Conservation (phyloP, 2,329 filamentous ascomycete species). For the Alternaria longipes region DNA sequence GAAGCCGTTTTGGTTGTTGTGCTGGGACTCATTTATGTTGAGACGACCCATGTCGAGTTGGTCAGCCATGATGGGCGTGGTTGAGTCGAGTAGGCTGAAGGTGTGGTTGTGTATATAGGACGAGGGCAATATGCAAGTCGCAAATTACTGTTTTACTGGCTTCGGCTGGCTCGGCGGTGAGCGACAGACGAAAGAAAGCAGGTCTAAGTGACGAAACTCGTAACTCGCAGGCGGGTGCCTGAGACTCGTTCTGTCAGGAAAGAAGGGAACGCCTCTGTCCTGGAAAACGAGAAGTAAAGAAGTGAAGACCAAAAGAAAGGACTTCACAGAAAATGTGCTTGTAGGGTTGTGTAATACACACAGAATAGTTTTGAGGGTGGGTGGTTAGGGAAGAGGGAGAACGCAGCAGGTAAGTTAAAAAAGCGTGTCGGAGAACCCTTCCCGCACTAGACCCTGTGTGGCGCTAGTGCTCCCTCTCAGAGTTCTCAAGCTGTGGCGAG, state of each 20-base stretch:
- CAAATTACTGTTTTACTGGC: constrained; percentile 32
- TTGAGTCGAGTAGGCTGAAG: constrained; percentile 14
- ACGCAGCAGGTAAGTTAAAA: constrained; percentile 29
- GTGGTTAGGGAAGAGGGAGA: constrained; percentile 35
- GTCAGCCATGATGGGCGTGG: constrained; percentile 50
- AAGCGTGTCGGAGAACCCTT: constrained; percentile 34
- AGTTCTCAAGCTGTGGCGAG: constrained; percentile 26
- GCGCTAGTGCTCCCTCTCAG: constrained; percentile 11
- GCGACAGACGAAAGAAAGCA: constrained; percentile 41
- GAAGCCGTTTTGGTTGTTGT: constrained; percentile 61
- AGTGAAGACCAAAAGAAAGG: constrained; percentile 54
- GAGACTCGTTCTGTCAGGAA: constrained; percentile 52
- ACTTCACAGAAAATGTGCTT: constrained; percentile 49
- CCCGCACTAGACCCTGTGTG: constrained; percentile 24
- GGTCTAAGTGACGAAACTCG: constrained; percentile 44
- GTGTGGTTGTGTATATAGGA: constrained; percentile 9
- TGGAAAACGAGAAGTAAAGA: constrained; percentile 51
- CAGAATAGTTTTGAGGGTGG: constrained; percentile 42
- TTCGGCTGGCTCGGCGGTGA: constrained; percentile 44
- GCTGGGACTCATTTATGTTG: constrained; percentile 72
- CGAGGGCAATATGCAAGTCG: constrained; percentile 18
- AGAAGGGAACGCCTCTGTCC: constrained; percentile 50
- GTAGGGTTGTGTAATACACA: constrained; percentile 44
- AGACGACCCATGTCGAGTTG: constrained; percentile 84
- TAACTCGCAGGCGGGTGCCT: constrained; percentile 51